Base-by-base conservation (phyloP, 108 stramenopile genomes). In the Fistulifera pelliculosa region DNA sequence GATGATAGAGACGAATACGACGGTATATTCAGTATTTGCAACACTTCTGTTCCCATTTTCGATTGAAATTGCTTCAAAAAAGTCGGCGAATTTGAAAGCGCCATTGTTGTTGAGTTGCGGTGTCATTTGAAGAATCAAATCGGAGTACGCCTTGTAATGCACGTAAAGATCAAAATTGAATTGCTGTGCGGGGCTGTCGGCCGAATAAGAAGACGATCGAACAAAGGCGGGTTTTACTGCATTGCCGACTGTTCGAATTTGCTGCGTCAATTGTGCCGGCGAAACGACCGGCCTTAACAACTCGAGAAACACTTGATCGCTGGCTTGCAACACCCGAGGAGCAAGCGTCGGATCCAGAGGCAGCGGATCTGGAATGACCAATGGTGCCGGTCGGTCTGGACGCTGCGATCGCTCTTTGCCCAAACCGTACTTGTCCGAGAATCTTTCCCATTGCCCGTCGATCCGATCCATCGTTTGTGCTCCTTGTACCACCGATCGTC, bases 361-460 rank as follows among this genome's bases (percentile, higher is more conserved):
- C 38, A 41, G 13, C 0, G 54, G 68, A 25, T 59, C 59, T 0
- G 79, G 79, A 42, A 80, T 74, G 0, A 58, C 56, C 47, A 60
- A 70, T 15, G 66, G 63, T 39, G 44, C 47, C 4, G 69, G 72
- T 39, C 60, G 54, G 14, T 25, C 55, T 4, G 26, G 58, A 53
- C 67, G 69, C 50, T 76, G 73, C 7, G 31, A 51, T 56, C 79
- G 68, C 35, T 60, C 75, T 15, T 62, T 47, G 2, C 90, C 90
- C 17, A 92, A 45, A 10, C 80, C 77, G 39, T 68, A 79, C 24
- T 62, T 56, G 27, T 92, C 90, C 0, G 77, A 76, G 52, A 92
- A 83, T 42, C 65, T 51, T 57, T 92, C 90, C 85, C 85, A 92
- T 58, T 59, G 44, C 8, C 78, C 82, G 58, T 92, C 90, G 14